Percentiles rank a stretch among this genome's conserved stretches.
Evolutionary conservation across 805 yeast genomes (phyloP).

Genomic region (Candida michaelii): DNA sequence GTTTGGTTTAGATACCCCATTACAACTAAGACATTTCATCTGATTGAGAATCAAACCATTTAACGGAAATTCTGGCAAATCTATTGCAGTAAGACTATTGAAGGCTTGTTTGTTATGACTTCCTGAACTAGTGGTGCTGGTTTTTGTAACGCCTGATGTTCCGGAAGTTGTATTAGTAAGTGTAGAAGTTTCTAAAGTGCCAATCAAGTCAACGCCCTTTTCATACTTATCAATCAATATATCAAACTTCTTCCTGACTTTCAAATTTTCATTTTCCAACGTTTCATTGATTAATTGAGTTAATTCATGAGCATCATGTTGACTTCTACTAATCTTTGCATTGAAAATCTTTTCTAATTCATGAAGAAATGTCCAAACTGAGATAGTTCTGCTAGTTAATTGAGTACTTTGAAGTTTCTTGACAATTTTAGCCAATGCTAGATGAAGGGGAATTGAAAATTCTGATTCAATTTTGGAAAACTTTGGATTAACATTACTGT

Average conservation of each 20-base stretch:
- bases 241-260: constrained; percentile 35
- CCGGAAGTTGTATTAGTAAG: constrained; percentile 3
- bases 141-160: constrained; percentile 3
- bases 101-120: constrained; percentile 8
- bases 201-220: constrained; percentile 2
- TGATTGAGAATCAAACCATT: constrained; percentile 65
- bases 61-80: constrained; percentile 72
- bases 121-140: background rate
- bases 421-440: constrained; percentile 52
- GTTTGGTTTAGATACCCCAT: constrained; percentile 56
- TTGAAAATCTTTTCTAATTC: constrained; percentile 71
- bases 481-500: constrained; percentile 16
- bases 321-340: constrained; percentile 70
- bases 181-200: constrained; percentile 7
- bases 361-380: constrained; percentile 78
- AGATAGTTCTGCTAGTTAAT: constrained; percentile 49
- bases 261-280: constrained; percentile 61
- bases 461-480: constrained; percentile 21
- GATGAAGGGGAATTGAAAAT: constrained; percentile 53
- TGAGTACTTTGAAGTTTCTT: constrained; percentile 63
- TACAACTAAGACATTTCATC: constrained; percentile 69
- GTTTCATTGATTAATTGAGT: constrained; percentile 80
- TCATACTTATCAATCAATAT: constrained; percentile 16
- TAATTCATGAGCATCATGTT: constrained; percentile 95
- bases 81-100: constrained; percentile 17